A percentile compares a stretch with the other conserved stretches of the same genome.
phyloP scores from a whole-genome alignment of 164 flowering plant genomes.

The Tetracentron sinense region DNA sequence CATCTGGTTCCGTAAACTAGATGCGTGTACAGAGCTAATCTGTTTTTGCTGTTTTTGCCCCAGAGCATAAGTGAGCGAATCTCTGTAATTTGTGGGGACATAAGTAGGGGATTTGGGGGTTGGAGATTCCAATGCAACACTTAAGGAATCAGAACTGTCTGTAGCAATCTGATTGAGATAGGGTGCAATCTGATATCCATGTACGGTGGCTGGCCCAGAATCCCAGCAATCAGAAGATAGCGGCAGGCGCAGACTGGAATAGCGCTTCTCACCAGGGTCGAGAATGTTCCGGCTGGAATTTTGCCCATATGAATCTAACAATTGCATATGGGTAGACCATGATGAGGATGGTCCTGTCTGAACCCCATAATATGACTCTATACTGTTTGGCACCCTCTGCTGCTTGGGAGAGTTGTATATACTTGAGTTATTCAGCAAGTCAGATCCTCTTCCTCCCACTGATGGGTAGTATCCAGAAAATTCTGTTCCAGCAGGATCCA shows the following conservation, averaged over 20 bases:
- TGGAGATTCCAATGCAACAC: slow-evolving; percentile 34
- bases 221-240: slow-evolving; percentile 57
- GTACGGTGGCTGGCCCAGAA: slow-evolving; percentile 84
- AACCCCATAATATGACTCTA: slow-evolving; percentile 51
- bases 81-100: slow-evolving; percentile 41
- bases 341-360: slow-evolving; percentile 43
- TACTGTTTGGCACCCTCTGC: slow-evolving; percentile 33
- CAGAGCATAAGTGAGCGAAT: slow-evolving; percentile 34
- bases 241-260: slow-evolving; percentile 68
- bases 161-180: slow-evolving; percentile 45
- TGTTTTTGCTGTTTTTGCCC: slow-evolving; percentile 50
- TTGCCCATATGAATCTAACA: slow-evolving; percentile 52
- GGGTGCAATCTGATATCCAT: slow-evolving; percentile 77
- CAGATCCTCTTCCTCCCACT: slow-evolving; percentile 43
- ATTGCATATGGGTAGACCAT: slow-evolving; percentile 44
- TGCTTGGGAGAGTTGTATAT: slow-evolving; percentile 48
- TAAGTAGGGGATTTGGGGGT: slow-evolving; percentile 38
- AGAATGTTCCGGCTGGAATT: slow-evolving; percentile 32
- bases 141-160: slow-evolving; percentile 37
- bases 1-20: slow-evolving; percentile 47
- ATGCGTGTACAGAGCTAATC: slow-evolving; percentile 38
- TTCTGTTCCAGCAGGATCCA: slow-evolving; percentile 35
- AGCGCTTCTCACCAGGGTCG: slow-evolving; percentile 64
- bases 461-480: slow-evolving; percentile 39
- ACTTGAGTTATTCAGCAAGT: slow-evolving; percentile 26